Conservation (phyloP, 1,284 basidiomycete species). For the Tremellales sp. region DNA sequence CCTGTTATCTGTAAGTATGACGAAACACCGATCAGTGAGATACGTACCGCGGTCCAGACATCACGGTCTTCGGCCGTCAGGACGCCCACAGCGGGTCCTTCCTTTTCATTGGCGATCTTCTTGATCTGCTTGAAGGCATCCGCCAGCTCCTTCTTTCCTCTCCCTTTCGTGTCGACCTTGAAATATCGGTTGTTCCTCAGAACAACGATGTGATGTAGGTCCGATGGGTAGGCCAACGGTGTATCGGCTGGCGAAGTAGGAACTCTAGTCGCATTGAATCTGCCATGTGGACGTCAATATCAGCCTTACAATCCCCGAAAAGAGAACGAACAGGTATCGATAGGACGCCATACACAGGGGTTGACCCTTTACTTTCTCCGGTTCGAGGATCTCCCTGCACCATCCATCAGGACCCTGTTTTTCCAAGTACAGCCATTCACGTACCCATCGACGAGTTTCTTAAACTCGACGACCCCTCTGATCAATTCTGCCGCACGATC, state of each 20-base stretch:
- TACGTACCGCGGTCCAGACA: conserved; percentile 72
- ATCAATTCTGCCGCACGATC: conserved; percentile 72
- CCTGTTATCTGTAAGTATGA: conserved; percentile 42
- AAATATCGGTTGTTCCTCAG: conserved; percentile 89
- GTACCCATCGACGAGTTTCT: conserved; percentile 73
- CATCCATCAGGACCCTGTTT: conserved; percentile 5
- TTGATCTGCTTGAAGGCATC: conserved; percentile 77
- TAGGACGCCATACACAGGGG: conserved; percentile 95
- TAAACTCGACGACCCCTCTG: conserved; percentile 78
- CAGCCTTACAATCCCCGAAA: not conserved
- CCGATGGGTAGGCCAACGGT: conserved; percentile 74
- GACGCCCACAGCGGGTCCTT: conserved; percentile 58
- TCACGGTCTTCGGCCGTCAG: conserved; percentile 88
- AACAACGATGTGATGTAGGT: conserved; percentile 77
- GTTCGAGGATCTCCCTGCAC: conserved; percentile 71
- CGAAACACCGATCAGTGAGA: not conserved
- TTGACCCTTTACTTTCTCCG: conserved; percentile 76
- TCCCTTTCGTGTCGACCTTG: conserved; percentile 65
- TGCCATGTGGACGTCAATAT: conserved; percentile 29
- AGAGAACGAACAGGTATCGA: conserved; percentile 72
- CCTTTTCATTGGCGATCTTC: conserved; percentile 58
- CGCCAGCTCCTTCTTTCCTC: conserved; percentile 70
- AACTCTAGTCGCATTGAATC: conserved; percentile 86
- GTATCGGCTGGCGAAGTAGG: conserved; percentile 80
- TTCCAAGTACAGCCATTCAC: conserved; percentile 30